These are phyloP conservation scores for Debaryomycetaceae sp. DNA, from an alignment of 1,139 yeast genomes.

Conservation along the genomic window DNA sequence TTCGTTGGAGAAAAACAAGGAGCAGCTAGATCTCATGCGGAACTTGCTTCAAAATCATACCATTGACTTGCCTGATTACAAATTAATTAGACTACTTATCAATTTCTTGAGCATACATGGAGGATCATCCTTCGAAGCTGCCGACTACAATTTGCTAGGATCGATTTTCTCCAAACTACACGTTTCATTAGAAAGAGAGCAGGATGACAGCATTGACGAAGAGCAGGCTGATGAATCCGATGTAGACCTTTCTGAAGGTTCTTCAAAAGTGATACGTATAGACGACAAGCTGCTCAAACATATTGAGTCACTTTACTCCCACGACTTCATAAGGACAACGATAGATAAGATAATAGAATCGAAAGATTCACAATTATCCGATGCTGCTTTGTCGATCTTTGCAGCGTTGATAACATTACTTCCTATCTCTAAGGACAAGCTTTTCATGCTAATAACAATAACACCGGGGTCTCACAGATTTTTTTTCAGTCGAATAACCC, in stretches of 20 bases:
- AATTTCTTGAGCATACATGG: constrained; percentile 20
- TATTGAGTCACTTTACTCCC: constrained; percentile 19
- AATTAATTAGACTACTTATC: constrained; percentile 15
- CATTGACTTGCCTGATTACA: constrained; percentile 1
- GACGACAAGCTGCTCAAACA: constrained; percentile 4
- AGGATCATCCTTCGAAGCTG: constrained; percentile 8
- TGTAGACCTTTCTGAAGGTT: not conserved
- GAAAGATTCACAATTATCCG: constrained; percentile 6
- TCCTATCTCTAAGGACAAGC: constrained; percentile 27
- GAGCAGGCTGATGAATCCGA: constrained; percentile 1
- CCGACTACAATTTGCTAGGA: constrained; percentile 21
- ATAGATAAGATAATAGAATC: constrained; percentile 15
- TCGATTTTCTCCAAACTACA: constrained; percentile 20
- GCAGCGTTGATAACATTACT: constrained; percentile 27
- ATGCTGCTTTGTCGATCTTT: constrained; percentile 17
- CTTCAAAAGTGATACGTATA: constrained; percentile 5
- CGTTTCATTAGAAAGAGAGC: constrained; percentile 13
- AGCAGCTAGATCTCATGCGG: constrained; percentile 4
- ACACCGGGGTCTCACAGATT: constrained; percentile 30
- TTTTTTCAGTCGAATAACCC: constrained; percentile 21
- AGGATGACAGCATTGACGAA: constrained; percentile 8
- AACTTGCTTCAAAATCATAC: not conserved
- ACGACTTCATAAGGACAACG: constrained; percentile 21
- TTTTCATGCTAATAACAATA: constrained; percentile 37
- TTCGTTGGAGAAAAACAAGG: constrained; percentile 3